Evolutionary conservation across 805 yeast species (phyloP), one percentile per base, ranked within the genome.

Genomic region (Zygosaccharomyces bailii): DNA sequence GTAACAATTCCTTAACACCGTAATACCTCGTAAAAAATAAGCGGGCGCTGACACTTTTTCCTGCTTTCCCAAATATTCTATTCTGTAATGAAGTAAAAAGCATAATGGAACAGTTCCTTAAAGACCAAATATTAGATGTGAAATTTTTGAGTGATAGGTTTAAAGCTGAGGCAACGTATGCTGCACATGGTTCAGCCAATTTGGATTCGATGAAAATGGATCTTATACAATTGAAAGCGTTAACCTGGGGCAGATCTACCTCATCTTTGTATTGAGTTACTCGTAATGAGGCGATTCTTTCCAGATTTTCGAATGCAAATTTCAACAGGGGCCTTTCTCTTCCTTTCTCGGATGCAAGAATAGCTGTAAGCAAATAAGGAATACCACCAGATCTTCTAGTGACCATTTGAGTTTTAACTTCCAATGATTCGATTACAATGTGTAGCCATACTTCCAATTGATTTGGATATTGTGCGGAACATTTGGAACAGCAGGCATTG

Each of bases 31-130:
- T 69, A 60, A 91, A 91, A 57, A 91, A 90, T 9, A 81, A 66
- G 39, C 84, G 71, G 0, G 93, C 83, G 19, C 82, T 72, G 47
- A 70, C 48, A 43, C 59, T 61, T 48, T 71, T 71, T 11, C 67
- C 66, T 29, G 53, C 44, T 60, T 74, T 76, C 1, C 95, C 95
- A 65, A 91, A 90, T 4, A 93, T 58, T 48, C 91, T 73, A 47
- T 82, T 84, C 56, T 87, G 93, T 33, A 91, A 65, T 0, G 96
- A 81, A 0, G 95, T 82, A 61, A 89, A 91, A 32, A 91, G 71
- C 98, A 91, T 93, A 14, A 90, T 84, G 0, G 96, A 88, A 63
- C 97, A 87, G 60, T 91, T 91, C 58, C 96, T 74, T 20, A 91
- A 75, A 0, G 96, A 80, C 98, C 98, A 91, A 18, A 80, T 70